Conservation (phyloP, 805 yeast genomes). For the Pichia deserticola region DNA sequence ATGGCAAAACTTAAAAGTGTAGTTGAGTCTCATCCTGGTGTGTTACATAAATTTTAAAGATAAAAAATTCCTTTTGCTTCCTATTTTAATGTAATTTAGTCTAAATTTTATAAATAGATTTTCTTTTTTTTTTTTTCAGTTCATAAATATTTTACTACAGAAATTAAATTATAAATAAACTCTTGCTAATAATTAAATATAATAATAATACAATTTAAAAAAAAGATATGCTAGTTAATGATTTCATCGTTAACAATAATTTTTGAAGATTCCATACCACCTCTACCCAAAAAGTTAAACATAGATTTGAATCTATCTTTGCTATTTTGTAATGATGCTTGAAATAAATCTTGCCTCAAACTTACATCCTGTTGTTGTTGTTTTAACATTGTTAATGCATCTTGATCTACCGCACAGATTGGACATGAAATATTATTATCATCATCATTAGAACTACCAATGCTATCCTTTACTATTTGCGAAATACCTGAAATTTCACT, state of each 20-base stretch:
- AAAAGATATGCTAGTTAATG: too few species aligned
- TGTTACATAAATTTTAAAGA: conserved; percentile 10
- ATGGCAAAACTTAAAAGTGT: conserved; percentile 27
- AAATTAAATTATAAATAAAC: too few species aligned
- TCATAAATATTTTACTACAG: too few species aligned
- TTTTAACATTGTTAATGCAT: conserved; percentile 52
- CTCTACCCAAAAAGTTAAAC: conserved; percentile 79
- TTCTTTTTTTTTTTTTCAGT: too few species aligned
- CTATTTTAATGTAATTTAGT: too few species aligned
- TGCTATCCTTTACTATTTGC: not conserved
- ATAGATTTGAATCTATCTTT: conserved; percentile 66
- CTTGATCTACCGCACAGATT: conserved; percentile 62
- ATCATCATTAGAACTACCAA: not conserved
- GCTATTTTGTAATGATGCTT: conserved; percentile 43
- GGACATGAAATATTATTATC: conserved; percentile 51
- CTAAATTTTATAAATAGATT: too few species aligned
- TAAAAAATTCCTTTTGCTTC: too few species aligned
- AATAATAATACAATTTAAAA: too few species aligned
- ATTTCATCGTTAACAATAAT: conserved; percentile 1
- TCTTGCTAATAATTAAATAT: too few species aligned
- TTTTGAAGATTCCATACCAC: conserved; percentile 55
- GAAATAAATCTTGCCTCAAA: conserved; percentile 57
- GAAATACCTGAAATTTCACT: conserved; percentile 14
- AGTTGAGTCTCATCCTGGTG: conserved; percentile 22
- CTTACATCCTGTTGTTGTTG: conserved; percentile 54